These are phyloP conservation scores for Chamaenerion angustifolium DNA, from an alignment of 345 rosid species.

Conservation along the genomic window DNA sequence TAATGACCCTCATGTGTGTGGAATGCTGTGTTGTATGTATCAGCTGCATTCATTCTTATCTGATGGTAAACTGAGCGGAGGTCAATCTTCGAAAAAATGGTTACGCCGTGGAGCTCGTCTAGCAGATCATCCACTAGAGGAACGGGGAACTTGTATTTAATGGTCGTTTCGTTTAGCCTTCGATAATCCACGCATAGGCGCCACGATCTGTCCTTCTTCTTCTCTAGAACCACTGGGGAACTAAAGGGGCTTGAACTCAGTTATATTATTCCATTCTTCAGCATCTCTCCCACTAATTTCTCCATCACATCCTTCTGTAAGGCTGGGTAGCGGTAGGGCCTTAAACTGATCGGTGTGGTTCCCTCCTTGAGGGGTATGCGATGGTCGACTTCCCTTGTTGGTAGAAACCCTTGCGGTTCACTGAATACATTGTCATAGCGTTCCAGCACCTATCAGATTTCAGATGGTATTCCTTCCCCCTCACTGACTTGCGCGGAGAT, in stretches of 20 bases:
- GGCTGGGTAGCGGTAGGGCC: background rate
- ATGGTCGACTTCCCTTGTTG: background rate
- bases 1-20: constrained; percentile 1
- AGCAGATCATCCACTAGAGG: background rate
- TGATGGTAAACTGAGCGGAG: background rate
- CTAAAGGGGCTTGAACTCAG: background rate
- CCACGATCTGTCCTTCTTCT: background rate
- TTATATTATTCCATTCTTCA: background rate
- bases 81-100: background rate
- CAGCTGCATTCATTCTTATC: background rate
- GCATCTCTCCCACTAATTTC: background rate
- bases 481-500: too few species aligned
- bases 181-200: background rate
- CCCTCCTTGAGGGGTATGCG: background rate
- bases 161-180: background rate
- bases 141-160: background rate
- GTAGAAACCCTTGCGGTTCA: background rate
- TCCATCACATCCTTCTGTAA: background rate
- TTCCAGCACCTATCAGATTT: background rate
- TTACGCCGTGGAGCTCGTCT: background rate
- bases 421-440: background rate
- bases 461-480: too few species aligned
- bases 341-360: background rate
- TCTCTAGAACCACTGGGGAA: background rate
- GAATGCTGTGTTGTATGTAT: constrained; percentile 1